These are phyloP conservation scores for Medicago arabica DNA, from an alignment of 306 rosid genomes.

Conservation along the genomic window DNA sequence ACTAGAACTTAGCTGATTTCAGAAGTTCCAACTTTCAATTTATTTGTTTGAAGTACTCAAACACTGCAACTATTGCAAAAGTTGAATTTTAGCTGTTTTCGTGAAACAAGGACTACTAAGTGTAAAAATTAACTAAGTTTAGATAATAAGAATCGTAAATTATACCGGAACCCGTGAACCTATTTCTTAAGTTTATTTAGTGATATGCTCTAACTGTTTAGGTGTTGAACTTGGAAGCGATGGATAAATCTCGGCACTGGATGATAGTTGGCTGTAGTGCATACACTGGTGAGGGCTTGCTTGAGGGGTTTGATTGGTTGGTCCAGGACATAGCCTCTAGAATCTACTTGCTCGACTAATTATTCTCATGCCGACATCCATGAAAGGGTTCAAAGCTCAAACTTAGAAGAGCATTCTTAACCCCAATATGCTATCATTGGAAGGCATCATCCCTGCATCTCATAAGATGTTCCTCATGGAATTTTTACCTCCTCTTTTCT, in stretches of 20 bases:
- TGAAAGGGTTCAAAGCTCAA: constrained; percentile 21
- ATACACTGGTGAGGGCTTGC: constrained; percentile 76
- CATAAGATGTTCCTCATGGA: background rate
- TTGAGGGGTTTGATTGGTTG: constrained; percentile 88
- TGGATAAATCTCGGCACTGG: constrained; percentile 85
- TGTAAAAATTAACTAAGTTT: background rate
- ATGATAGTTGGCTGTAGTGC: constrained; percentile 86
- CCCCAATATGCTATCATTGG: constrained; percentile 5
- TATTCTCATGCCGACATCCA: background rate
- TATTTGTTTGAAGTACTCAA: constrained; percentile 6
- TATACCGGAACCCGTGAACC: background rate
- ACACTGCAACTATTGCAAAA: background rate
- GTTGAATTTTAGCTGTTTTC: constrained; percentile 5
- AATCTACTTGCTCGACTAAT: constrained; percentile 70
- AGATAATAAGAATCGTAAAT: background rate
- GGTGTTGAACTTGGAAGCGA: constrained; percentile 81
- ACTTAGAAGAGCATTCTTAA: constrained; percentile 16
- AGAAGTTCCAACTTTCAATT: background rate
- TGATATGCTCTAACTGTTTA: constrained; percentile 30
- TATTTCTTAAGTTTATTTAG: background rate
- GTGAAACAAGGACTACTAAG: constrained; percentile 1
- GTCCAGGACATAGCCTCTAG: constrained; percentile 89
- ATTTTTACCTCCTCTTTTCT: background rate
- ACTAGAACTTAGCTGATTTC: constrained; percentile 5
- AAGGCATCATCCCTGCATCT: background rate